Base-by-base conservation (phyloP, 225 moss, liverwort and hornwort genomes). In the Physcomitrium patens region DNA sequence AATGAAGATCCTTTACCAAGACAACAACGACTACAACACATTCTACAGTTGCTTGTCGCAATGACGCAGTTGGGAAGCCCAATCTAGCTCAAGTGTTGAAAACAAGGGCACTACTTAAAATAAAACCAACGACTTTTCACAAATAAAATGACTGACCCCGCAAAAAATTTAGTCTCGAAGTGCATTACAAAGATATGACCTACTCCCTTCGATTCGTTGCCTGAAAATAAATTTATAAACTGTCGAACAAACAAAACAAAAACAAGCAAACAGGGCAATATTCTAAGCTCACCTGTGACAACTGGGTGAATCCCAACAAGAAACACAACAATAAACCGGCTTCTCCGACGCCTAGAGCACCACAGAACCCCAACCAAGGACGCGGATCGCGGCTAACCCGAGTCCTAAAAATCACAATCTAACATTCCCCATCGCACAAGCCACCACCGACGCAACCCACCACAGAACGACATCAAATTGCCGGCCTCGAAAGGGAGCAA, bases 391-490 rank as follows among this genome's bases (percentile, higher is more conserved):
- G n/a, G 59, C 63, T 17, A 10, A 19, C 13, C 42, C 27, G 63
- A 63, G 49, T 49, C 58, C 20, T 9, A 0, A 44, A 69, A 65
- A 8, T 42, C 53, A 6, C 37, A 65, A 22, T 18, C 12, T 20
- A 54, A 15, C 12, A 26, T 52, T 27, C 61, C 9, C 49, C 84
- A 80, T 80, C 20, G 14, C 49, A 67, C 17, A 50, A 44, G 44
- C 3, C 43, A 22, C 22, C 56, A 51, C 20, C 14, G 14, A 79
- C 46, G 10, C 73, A 60, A 31, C 64, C 60, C 72, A 31, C 16
- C 72, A 72, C 46, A 18, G 74, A 68, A 68, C 26, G 63, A 27
- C 8, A 58, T n/a, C 43, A 47, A n/a, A 17, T 54, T 3, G 0
- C 23, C 11, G 56, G 16, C 66, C 43, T 12, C 65, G 13, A 65